A percentile compares a stretch with the other conserved stretches of the same genome.
These are phyloP conservation scores for Auriculariales sp. DNA, from an alignment of 768 basidiomycete genomes.

Conservation along the genomic window DNA sequence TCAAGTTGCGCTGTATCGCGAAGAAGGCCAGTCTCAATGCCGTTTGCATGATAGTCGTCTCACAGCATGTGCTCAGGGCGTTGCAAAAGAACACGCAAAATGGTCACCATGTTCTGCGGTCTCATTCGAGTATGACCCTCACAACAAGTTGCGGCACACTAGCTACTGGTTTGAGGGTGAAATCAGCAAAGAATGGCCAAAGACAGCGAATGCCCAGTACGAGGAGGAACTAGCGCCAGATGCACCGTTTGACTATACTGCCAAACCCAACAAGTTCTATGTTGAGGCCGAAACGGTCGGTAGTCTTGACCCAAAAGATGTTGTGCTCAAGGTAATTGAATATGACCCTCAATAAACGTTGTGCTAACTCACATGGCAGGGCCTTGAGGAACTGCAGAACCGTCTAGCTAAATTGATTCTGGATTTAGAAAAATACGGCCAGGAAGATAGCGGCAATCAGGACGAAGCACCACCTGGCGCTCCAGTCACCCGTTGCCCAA, in stretches of 20 bases:
- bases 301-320: constrained; percentile 75
- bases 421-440: constrained; percentile 36
- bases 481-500: background rate
- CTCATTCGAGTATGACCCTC: constrained; percentile 93
- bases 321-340: constrained; percentile 58
- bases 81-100: constrained; percentile 97
- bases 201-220: constrained; percentile 72
- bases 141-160: constrained; percentile 94
- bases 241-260: constrained; percentile 75
- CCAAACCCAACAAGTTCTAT: constrained; percentile 83
- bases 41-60: constrained; percentile 1
- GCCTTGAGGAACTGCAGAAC: constrained; percentile 61
- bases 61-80: constrained; percentile 42
- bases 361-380: constrained; percentile 25
- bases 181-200: constrained; percentile 76
- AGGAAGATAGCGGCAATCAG: background rate
- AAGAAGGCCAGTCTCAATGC: constrained; percentile 78
- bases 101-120: constrained; percentile 96
- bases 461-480: background rate
- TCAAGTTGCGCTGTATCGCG: constrained; percentile 73
- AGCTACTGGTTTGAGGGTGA: constrained; percentile 87
- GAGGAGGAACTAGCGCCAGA: constrained; percentile 72
- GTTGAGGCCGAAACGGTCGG: constrained; percentile 92
- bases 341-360: background rate
- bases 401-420: constrained; percentile 71